Base-by-base conservation (phyloP, 2,329 filamentous ascomycete genomes). In the Rhexocercosporidium sp. region DNA sequence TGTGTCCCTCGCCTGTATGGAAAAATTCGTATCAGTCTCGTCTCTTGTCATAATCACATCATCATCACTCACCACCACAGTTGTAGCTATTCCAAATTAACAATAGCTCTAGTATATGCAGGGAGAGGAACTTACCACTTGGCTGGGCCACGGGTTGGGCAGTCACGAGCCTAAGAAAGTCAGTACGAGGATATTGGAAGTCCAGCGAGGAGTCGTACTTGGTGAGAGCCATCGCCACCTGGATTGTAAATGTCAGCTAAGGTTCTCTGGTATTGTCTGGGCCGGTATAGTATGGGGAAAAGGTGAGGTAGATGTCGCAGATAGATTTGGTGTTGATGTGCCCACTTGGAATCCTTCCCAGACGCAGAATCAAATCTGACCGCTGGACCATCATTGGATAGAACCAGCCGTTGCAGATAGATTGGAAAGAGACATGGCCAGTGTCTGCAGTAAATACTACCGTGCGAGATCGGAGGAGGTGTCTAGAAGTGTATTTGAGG, bases 111-210 rank as follows among this genome's bases (percentile, higher is more conserved):
- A 62, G 51, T 71, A 41, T 34, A 22, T 3, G n/a, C 18, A 20
- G 34, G 12, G 41, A 44, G 31, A 11, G 18, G 16, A 11, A 81
- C 88, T 80, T 83, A 94, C 91, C 92, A 94, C 82, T 93, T 94
- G 76, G 92, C 88, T 75, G 90, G 89, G 75, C 91, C 91, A 83
- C 92, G 91, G 85, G 89, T 93, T 77, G 92, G 92, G 86, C 92
- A 96, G 78, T 95, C 92, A 77, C 92, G 91, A 77, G 92, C 92
- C 92, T 93, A 69, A 6, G 65, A n/a, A 49, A 54, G 53, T 73
- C 65, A 74, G 66, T 62, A 70, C 73, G 39, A 37, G 65, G 9
- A 16, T 69, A 67, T 71, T 22, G 12, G 29, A 51, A 14, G 20
- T 39, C 25, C 8, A 41, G 51, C 31, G 11, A 37, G 78, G 65